Conservation (phyloP, 2,329 filamentous ascomycete genomes). For the Sarocladium strictum region DNA sequence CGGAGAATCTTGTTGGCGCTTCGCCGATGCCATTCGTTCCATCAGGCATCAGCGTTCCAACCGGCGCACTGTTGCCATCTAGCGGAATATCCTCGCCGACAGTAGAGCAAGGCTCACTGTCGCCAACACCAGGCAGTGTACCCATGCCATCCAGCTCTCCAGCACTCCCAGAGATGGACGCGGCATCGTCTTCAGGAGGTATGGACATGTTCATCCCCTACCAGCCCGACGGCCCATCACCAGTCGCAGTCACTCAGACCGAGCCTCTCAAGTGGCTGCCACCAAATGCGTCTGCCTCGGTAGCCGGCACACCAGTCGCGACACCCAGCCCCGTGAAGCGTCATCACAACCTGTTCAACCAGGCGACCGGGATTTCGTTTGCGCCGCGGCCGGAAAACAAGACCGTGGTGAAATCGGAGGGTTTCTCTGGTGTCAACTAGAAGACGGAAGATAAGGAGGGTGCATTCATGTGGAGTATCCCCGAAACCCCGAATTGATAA, state of each 20-base stretch:
- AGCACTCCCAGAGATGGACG: conserved; percentile 18
- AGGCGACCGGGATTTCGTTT: conserved; percentile 43
- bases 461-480: neutral
- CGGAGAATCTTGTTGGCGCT: conserved; percentile 1
- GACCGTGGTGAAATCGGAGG: neutral
- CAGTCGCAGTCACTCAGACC: conserved; percentile 26
- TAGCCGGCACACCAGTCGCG: conserved; percentile 24
- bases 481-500: neutral
- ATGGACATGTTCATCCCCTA: conserved; percentile 46
- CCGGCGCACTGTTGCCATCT: neutral
- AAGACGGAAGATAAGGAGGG: conserved; percentile 1
- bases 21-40: conserved; percentile 7
- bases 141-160: conserved; percentile 24
- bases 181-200: neutral
- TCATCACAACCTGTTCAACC: conserved; percentile 26
- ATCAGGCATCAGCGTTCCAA: conserved; percentile 1
- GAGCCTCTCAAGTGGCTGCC: conserved; percentile 46
- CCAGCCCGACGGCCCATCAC: conserved; percentile 46
- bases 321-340: conserved; percentile 31
- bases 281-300: conserved; percentile 36
- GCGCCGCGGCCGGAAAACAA: conserved; percentile 22
- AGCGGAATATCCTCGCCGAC: conserved; percentile 1
- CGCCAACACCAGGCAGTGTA: neutral
- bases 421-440: neutral
- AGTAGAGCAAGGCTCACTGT: conserved; percentile 1